Evolutionary conservation across 169 alveolate species (phyloP), one percentile per base, ranked within the genome.

Genomic region (Cryptosporidium sp.): DNA sequence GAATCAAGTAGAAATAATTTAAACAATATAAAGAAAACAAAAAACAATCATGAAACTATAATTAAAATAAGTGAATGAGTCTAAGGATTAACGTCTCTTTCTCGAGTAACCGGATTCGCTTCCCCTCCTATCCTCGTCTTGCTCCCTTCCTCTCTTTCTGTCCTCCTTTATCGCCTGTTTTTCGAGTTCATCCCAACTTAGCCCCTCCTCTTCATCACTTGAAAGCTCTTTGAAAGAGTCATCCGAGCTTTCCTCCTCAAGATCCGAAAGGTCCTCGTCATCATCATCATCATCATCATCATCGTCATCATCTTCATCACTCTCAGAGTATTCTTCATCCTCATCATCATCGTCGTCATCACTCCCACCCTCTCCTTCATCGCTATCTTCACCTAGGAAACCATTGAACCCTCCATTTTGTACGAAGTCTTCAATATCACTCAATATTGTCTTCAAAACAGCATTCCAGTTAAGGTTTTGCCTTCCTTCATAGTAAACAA

Each of bases 401-500:
- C 97, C 97, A 23, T 93, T 96, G 65, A 94, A 95, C 0, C 95
- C 97, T 45, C 96, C 96, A 39, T 94, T 94, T 74, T 94, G 94
- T 8, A 95, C 96, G 70, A 95, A 95, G 29, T 96, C 94, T 21
- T 95, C 97, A 85, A 92, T 94, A 41, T 95, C 97, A 62, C 94
- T 94, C 65, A 94, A 71, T 31, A 95, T 95, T 4, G 96, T 94
- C 84, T 94, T 95, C 62, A 95, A 80, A 23, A 96, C 95, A 85
- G 95, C 95, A 31, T 94, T 92, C 98, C 98, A 96, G 89, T 95
- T 96, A 71, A 96, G 91, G 86, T 95, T 96, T 92, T 94, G 94
- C 86, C 95, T 95, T 43, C 98, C 98, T 69, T 96, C 98, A 75
- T 96, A 96, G 96, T 96, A 96, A 16, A 96, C 98, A 33, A 96